Conservation (phyloP, 1,284 basidiomycete genomes). For the Amylostereum areolatum region DNA sequence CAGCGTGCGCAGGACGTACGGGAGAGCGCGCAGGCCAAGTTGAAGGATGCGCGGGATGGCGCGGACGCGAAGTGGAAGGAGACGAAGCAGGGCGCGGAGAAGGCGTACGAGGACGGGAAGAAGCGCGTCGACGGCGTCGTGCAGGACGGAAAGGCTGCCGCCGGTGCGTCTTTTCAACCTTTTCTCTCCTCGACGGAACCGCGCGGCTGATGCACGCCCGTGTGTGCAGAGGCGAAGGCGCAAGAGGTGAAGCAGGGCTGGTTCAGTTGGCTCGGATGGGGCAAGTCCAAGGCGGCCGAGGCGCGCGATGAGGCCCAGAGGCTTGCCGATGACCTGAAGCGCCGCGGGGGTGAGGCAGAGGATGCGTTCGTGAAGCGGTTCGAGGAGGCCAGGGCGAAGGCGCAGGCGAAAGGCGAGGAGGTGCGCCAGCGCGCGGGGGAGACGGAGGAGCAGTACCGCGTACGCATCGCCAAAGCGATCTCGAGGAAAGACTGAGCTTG, state of each 20-base stretch:
- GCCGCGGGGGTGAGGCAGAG: conserved; percentile 8
- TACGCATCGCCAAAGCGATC: neutral
- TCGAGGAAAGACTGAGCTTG: neutral
- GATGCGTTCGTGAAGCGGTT: conserved; percentile 9
- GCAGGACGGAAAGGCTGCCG: conserved; percentile 2
- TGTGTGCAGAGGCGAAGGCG: conserved; percentile 4
- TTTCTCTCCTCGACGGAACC: neutral
- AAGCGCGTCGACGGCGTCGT: conserved; percentile 3
- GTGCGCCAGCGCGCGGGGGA: conserved; percentile 8
- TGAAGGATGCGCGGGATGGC: neutral
- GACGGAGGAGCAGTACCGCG: conserved; percentile 14
- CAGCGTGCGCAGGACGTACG: neutral
- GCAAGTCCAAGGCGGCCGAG: conserved; percentile 7
- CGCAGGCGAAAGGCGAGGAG: conserved; percentile 10
- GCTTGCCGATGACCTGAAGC: conserved; percentile 9
- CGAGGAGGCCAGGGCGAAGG: conserved; percentile 9
- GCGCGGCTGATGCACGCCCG: neutral
- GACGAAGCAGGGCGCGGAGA: neutral
- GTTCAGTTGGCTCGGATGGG: conserved; percentile 14
- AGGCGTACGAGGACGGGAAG: conserved; percentile 9
- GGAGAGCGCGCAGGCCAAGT: conserved; percentile 1
- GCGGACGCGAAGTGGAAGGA: conserved; percentile 7
- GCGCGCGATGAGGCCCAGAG: conserved; percentile 2
- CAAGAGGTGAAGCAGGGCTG: conserved; percentile 10
- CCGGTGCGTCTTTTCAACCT: conserved; percentile 4